Evolutionary conservation across 208 protist species (phyloP).

Genomic region (Leishmania turanica): DNA sequence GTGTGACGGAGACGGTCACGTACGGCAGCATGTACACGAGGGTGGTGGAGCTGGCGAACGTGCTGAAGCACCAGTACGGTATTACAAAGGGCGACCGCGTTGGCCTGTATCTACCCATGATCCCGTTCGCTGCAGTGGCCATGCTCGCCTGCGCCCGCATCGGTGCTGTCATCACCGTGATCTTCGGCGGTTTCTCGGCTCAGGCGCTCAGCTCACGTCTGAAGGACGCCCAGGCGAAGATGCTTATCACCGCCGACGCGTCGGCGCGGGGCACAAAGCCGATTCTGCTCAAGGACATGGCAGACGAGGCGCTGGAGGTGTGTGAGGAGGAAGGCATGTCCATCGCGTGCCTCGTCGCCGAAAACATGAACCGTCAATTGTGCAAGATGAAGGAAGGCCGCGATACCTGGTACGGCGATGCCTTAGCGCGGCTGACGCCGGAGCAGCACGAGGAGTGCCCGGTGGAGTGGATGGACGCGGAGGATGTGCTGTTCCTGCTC

Average conservation of each 20-base stretch:
- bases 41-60: slow-evolving; percentile 89
- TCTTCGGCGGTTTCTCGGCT: slow-evolving; percentile 88
- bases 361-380: slow-evolving; percentile 45
- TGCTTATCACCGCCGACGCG: slow-evolving; percentile 87
- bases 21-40: slow-evolving; percentile 86
- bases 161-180: slow-evolving; percentile 85
- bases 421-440: slow-evolving; percentile 31
- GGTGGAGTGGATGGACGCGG: slow-evolving; percentile 91
- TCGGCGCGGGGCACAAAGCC: slow-evolving; percentile 85
- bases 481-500: slow-evolving; percentile 97
- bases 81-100: slow-evolving; percentile 94
- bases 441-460: slow-evolving; percentile 52
- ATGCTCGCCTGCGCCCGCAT: slow-evolving; percentile 99
- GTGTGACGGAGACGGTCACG: slow-evolving; percentile 58
- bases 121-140: slow-evolving; percentile 84
- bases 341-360: slow-evolving; percentile 53
- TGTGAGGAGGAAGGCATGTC: slow-evolving; percentile 29
- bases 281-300: slow-evolving; percentile 89
- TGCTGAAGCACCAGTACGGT: slow-evolving; percentile 86
- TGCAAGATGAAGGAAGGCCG: slow-evolving; percentile 60
- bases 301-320: slow-evolving; percentile 70
- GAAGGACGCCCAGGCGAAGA: slow-evolving; percentile 52
- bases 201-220: slow-evolving; percentile 64
- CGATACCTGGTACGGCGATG: slow-evolving; percentile 81
- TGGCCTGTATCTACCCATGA: slow-evolving; percentile 97